Evolutionary conservation across 257 asterid genomes (phyloP), one percentile per base, ranked within the genome.

Genomic region (Dorcoceras hygrometricum): DNA sequence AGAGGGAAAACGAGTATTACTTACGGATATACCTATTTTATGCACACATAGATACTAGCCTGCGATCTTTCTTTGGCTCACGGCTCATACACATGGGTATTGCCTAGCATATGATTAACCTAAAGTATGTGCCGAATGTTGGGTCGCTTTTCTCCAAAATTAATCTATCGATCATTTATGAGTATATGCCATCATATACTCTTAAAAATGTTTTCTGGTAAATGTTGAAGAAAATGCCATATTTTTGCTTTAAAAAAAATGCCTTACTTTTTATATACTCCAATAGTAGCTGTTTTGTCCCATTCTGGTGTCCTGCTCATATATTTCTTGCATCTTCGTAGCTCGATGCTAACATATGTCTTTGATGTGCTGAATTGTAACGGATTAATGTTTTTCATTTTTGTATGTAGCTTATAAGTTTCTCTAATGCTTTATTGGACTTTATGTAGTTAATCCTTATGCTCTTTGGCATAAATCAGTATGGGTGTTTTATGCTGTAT

Each of bases 391-490:
- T 43, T 43, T 43, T 43, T 20, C 19, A 43, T 43, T 14, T 4
- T 7, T 43, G 50, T 43, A 43, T 14, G 53, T 43, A 43, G 20
- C 53, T 43, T 5, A 3, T 43, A 43, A 43, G 20, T 43, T 36
- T 43, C 19, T 43, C 6, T 43, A 43, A 43, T 39, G 12, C n/a
- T 39, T 10, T 2, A 60, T 12, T n/a, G 31, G n/a, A n/a, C 61
- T 20, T 57, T 58, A 48, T 57, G 24, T 63, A 23, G 62, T 69
- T 46, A 14, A 46, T 46, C 53, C 53, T 43, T 16, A 46, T 46
- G 5, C 8, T 39, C 50, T 29, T 43, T 43, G 51, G 57, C 26
- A 57, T 46, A 31, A 62, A 56, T 32, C 11, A 36, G 19, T 11
- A 12, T 12, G 18, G n/a, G n/a, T 26, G 1, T 32, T 36, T 19